Base-by-base conservation (phyloP, 2,329 filamentous ascomycete genomes). In the Pezicula carpinea region DNA sequence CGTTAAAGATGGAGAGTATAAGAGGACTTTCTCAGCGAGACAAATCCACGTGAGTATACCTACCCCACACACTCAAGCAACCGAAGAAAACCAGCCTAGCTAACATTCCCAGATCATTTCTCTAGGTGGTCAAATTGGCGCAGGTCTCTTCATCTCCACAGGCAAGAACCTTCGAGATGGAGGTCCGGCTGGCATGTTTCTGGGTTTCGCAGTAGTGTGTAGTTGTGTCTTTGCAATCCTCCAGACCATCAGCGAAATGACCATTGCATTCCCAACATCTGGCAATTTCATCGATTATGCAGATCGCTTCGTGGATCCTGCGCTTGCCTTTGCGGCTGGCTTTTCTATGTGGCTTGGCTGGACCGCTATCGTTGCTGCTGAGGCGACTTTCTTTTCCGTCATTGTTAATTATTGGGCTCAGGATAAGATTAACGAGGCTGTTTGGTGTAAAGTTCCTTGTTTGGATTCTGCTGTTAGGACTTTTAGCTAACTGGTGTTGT, bases 161-260 rank as follows among this genome's bases (percentile, higher is more conserved):
- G 69, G 70, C 4, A 68, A 72, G 43, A 67, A 68, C 5, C 54
- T 72, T 3, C 68, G 66, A 5, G 60, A 71, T 6, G 68, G 69
- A 0, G 70, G 69, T 0, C 69, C 69, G 5, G 52, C 71, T 2
- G 69, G 67, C 13, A 62, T 53, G 1, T 66, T 72, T 44, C 57
- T 72, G 4, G 68, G 64, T 13, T 72, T 72, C 48, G 55, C 66
- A 15, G 60, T 70, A 48, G 73, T 69, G 2, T 72, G 71, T 3
- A 66, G 72, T 54, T 72, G 72, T 45, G 63, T 76, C 11, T 74
- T 66, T 54, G 72, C 69, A 41, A 71, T 75, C 26, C 70, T 75
- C 46, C 61, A 61, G 39, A 62, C 58, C 40, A 57, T 69, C 53
- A 65, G 65, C 33, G 67, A 69, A 54, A 67, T 69, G 62, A 64